These are phyloP conservation scores for Cyberlindnera euphorbiiphila DNA, from an alignment of 805 yeast species.

Conservation along the genomic window DNA sequence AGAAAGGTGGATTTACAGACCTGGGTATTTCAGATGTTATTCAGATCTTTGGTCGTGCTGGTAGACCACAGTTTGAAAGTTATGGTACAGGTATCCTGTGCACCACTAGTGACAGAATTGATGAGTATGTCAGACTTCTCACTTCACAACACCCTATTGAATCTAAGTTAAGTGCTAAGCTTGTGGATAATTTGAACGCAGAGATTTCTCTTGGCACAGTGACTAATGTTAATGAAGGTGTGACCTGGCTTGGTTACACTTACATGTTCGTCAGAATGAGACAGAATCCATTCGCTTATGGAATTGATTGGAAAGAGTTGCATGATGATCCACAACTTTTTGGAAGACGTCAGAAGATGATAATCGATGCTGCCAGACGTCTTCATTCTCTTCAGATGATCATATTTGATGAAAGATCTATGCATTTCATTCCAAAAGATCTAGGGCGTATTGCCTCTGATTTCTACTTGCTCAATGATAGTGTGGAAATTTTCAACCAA, in stretches of 20 bases:
- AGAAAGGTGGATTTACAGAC: constrained; percentile 91
- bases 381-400: constrained; percentile 91
- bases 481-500: constrained; percentile 85
- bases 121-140: constrained; percentile 82
- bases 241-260: constrained; percentile 97
- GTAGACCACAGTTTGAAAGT: constrained; percentile 93
- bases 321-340: constrained; percentile 78
- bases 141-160: constrained; percentile 97
- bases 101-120: constrained; percentile 76
- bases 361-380: constrained; percentile 73
- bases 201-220: constrained; percentile 95
- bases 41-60: constrained; percentile 98
- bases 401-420: constrained; percentile 80
- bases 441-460: constrained; percentile 94
- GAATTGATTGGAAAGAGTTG: constrained; percentile 82
- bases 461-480: constrained; percentile 77
- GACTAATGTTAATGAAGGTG: constrained; percentile 89
- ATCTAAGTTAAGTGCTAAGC: constrained; percentile 68
- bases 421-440: constrained; percentile 79
- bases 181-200: constrained; percentile 92
- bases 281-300: constrained; percentile 89
- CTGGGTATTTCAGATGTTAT: constrained; percentile 94
- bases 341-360: constrained; percentile 69
- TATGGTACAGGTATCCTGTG: constrained; percentile 90
- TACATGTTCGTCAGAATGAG: constrained; percentile 92